Base-by-base conservation (phyloP, 208 protist genomes). In the Acanthamoeba royreba region DNA sequence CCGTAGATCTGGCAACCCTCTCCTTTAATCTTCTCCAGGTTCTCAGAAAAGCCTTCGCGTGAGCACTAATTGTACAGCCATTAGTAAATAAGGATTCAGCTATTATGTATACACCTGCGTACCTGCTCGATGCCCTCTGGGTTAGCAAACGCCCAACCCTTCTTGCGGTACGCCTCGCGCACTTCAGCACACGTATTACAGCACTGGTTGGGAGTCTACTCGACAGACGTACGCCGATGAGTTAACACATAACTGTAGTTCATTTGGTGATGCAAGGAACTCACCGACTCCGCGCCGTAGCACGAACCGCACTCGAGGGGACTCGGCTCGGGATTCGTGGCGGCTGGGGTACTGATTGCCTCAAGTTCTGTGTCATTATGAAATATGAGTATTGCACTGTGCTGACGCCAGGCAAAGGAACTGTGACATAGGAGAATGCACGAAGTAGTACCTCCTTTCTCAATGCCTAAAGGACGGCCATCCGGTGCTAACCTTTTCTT, bases 101-200 rank as follows among this genome's bases (percentile, higher is more conserved):
- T 66, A 22, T 3, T 8, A 22, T 66, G 85, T 42, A 28, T 42
- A 33, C 8, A 8, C 7, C 35, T 35, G 13, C 66, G 46, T 74
- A 94, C 94, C 93, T 97, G 96, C 61, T 94, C 90, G 40, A 97
- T 96, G 52, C 61, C 53, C 17, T 95, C 87, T 5, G 38, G 31
- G 31, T 90, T 40, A 1, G 22, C 5, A 22, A 97, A 93, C 3
- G 81, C 94, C 96, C 95, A 97, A 49, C 96, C 96, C 77, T 96
- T 97, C 55, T 94, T 94, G 38, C 93, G 79, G 49, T 98, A 98
- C 17, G 96, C 93, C 19, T 93, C 90, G n/a, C 87, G 69, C 8
- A 98, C 97, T 17, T 97, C 93, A 2, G 96, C 96, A 46, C 97
- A 98, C 40, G 97, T 97, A 53, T 97, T 98, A 91, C 97, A 98